Conservation (phyloP, 1,139 yeast species). For the Pichia sp. region DNA sequence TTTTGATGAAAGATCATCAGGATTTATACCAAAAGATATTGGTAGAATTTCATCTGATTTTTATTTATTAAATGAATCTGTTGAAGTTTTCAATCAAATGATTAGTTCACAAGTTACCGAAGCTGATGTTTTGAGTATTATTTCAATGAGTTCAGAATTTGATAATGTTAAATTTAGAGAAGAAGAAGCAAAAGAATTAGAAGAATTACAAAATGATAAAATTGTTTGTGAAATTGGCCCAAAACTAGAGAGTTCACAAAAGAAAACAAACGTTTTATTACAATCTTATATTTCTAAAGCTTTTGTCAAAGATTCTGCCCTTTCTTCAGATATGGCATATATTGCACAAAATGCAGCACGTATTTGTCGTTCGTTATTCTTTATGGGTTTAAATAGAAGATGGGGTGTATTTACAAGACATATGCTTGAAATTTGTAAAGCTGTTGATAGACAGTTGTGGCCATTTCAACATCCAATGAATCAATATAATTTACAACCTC, state of each 20-base stretch:
- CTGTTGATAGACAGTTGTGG: conserved; percentile 83
- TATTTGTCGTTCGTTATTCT: conserved; percentile 82
- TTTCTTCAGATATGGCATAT: conserved; percentile 81
- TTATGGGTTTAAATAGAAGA: conserved; percentile 77
- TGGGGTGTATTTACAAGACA: conserved; percentile 82
- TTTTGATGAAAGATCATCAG: conserved; percentile 77
- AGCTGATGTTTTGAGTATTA: conserved; percentile 84
- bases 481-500: conserved; percentile 76
- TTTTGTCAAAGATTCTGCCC: conserved; percentile 65
- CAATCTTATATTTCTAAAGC: conserved; percentile 86
- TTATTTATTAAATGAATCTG: conserved; percentile 75
- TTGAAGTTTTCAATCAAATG: conserved; percentile 84
- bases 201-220: conserved; percentile 51
- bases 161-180: conserved; percentile 85
- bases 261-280: conserved; percentile 79
- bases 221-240: conserved; percentile 83
- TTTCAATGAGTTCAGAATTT: conserved; percentile 91
- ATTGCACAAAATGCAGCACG: conserved; percentile 95
- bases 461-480: conserved; percentile 84
- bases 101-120: conserved; percentile 83
- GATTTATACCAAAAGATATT: conserved; percentile 77
- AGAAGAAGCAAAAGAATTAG: conserved; percentile 76
- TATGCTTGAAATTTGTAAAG: conserved; percentile 74
- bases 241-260: conserved; percentile 66
- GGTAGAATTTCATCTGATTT: conserved; percentile 96